phyloP scores from a whole-genome alignment of 2,329 filamentous ascomycete species.

The Aureobasidium sp. region DNA sequence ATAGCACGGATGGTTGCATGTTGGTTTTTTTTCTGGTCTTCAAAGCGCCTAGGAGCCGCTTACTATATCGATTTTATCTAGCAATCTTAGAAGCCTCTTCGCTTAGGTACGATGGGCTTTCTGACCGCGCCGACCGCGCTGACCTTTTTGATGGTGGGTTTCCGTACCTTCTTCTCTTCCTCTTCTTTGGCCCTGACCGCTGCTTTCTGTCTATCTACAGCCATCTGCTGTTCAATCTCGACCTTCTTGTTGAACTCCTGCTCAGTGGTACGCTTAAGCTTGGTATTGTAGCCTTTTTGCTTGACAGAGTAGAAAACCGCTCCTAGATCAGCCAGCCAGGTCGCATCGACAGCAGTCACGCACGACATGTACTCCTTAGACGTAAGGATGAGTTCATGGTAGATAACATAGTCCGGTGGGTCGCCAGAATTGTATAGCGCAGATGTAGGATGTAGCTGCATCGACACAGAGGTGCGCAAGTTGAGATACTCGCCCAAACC shows the following conservation, averaged over 20 bases:
- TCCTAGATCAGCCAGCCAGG: conserved; percentile 93
- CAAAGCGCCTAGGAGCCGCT: background rate
- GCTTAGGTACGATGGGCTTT: conserved; percentile 15
- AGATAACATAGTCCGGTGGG: conserved; percentile 92
- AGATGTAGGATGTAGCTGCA: conserved; percentile 89
- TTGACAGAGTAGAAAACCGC: conserved; percentile 97
- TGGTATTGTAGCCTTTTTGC: conserved; percentile 88
- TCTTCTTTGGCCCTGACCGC: conserved; percentile 43
- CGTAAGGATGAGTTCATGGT: conserved; percentile 95
- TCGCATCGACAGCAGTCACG: conserved; percentile 89
- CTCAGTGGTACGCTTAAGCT: conserved; percentile 80
- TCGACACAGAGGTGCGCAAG: conserved; percentile 83
- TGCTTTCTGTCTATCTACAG: conserved; percentile 66
- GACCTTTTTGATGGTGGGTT: conserved; percentile 27
- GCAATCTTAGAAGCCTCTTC: conserved; percentile 13
- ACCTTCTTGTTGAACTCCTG: conserved; percentile 86
- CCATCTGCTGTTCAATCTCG: conserved; percentile 91
- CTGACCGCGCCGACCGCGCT: conserved; percentile 6
- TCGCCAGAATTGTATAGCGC: conserved; percentile 89
- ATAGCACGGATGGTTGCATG: background rate
- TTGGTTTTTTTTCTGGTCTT: background rate
- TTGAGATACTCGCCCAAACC: conserved; percentile 98
- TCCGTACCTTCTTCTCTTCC: conserved; percentile 23
- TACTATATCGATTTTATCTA: background rate
- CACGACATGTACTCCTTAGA: conserved; percentile 98